Evolutionary conservation across 768 basidiomycete genomes (phyloP).

Genomic region (Russula earlei): DNA sequence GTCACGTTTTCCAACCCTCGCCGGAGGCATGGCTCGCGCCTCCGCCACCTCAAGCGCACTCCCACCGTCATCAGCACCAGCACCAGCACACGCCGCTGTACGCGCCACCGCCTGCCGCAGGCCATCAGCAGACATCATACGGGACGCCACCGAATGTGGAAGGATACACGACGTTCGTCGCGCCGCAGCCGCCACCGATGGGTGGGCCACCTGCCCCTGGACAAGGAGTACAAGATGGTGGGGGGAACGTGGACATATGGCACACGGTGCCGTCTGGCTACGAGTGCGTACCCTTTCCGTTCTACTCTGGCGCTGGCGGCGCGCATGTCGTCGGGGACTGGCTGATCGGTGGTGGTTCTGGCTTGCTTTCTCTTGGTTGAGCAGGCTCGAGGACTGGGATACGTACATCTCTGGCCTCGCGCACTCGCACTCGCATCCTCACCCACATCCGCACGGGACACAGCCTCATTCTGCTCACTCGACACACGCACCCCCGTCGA

Average conservation of each 20-base stretch:
- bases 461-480: not conserved
- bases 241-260: conserved; percentile 9
- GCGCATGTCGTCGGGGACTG: conserved; percentile 1
- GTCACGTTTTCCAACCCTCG: conserved; percentile 1
- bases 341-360: conserved; percentile 3
- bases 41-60: not conserved
- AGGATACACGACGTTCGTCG: conserved; percentile 3
- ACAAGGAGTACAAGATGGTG: not conserved
- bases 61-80: not conserved
- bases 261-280: conserved; percentile 17
- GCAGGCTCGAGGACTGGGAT: conserved; percentile 18
- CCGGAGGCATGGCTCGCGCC: conserved; percentile 8
- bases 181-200: not conserved
- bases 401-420: conserved; percentile 15
- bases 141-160: not conserved
- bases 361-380: not conserved
- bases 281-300: conserved; percentile 15
- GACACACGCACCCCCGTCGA: not conserved
- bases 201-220: not conserved
- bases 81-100: conserved; percentile 7
- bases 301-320: not conserved
- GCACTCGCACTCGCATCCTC: conserved; percentile 1
- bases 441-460: not conserved
- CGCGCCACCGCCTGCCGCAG: not conserved
- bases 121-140: conserved; percentile 3